Evolutionary conservation across 306 rosid genomes (phyloP).

Genomic region (Albizia julibrissin): DNA sequence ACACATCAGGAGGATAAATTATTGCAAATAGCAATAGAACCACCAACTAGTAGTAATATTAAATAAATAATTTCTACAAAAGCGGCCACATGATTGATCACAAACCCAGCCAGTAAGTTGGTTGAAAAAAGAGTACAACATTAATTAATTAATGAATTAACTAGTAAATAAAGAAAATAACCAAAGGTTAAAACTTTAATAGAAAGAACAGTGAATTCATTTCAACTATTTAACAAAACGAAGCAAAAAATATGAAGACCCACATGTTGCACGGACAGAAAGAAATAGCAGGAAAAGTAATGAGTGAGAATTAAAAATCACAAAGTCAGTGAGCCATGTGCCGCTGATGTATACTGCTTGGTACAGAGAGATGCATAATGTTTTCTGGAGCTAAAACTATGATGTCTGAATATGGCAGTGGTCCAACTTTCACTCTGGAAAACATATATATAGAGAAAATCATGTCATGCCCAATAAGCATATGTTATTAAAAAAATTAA

Average conservation of each 20-base stretch:
- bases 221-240: slow-evolving; percentile 11
- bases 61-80: slow-evolving; percentile 23
- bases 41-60: not conserved
- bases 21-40: not conserved
- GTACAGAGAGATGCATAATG: slow-evolving; percentile 84
- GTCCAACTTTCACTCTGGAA: slow-evolving; percentile 76
- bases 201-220: not conserved
- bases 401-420: slow-evolving; percentile 76
- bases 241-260: not conserved
- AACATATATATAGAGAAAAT: slow-evolving; percentile 33
- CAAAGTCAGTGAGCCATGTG: not conserved
- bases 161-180: not conserved
- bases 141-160: not conserved
- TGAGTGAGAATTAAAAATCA: slow-evolving; percentile 26
- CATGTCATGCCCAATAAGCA: slow-evolving; percentile 29
- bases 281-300: slow-evolving; percentile 12
- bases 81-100: slow-evolving; percentile 14
- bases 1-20: not conserved
- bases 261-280: not conserved
- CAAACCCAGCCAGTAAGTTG: not conserved
- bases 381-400: slow-evolving; percentile 83
- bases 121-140: not conserved
- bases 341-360: slow-evolving; percentile 49
- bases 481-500: slow-evolving; percentile 2
- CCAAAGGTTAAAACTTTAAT: slow-evolving; percentile 4